These are phyloP conservation scores for Cladosporium austrohemisphaericum DNA, from an alignment of 2,329 filamentous ascomycete genomes.

Conservation along the genomic window DNA sequence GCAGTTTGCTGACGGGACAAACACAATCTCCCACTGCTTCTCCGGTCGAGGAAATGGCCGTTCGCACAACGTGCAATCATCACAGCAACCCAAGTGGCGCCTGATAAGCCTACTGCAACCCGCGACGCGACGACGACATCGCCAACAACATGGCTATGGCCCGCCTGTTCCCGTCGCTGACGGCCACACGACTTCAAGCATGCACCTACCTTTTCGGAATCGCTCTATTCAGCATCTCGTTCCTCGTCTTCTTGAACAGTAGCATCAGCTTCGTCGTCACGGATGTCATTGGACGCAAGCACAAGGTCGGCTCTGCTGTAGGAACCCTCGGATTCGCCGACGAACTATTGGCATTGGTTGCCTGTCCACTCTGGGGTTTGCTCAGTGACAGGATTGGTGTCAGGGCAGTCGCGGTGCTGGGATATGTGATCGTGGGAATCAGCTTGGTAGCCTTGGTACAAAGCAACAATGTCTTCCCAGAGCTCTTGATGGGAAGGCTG, in stretches of 20 bases:
- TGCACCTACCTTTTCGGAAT: constrained; percentile 75
- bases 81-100: neutral
- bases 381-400: constrained; percentile 74
- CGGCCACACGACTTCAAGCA: constrained; percentile 55
- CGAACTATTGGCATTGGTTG: constrained; percentile 75
- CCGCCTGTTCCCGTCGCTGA: constrained; percentile 40
- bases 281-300: constrained; percentile 70
- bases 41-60: neutral
- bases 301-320: constrained; percentile 72
- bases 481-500: constrained; percentile 77
- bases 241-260: constrained; percentile 85
- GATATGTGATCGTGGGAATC: constrained; percentile 76
- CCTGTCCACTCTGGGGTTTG: constrained; percentile 76
- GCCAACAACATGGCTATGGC: constrained; percentile 20
- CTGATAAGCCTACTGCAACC: constrained; percentile 1
- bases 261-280: constrained; percentile 81
- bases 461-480: constrained; percentile 81
- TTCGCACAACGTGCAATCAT: neutral
- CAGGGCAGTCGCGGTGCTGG: constrained; percentile 60
- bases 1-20: neutral
- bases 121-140: neutral
- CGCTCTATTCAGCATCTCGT: constrained; percentile 81
- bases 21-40: neutral
- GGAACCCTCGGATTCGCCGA: constrained; percentile 82
- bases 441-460: constrained; percentile 79